phyloP scores from a whole-genome alignment of 2,329 filamentous ascomycete genomes.

The Sporothrix mexicana region DNA sequence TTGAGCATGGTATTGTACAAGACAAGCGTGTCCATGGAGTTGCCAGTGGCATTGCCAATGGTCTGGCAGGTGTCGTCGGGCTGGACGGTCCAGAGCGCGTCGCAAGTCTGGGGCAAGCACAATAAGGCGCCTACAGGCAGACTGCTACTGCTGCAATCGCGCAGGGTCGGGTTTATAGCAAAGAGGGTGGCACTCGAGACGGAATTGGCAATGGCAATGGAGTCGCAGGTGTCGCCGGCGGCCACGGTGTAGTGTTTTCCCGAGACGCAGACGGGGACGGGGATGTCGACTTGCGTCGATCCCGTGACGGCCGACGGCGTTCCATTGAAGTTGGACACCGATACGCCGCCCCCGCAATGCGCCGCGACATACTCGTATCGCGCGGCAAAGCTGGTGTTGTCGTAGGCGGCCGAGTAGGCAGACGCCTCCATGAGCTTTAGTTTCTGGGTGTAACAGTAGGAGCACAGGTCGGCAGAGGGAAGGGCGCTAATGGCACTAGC shows the following conservation, averaged over 20 bases:
- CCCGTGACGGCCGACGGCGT: neutral
- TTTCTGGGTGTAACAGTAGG: conserved; percentile 14
- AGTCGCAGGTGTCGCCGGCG: neutral
- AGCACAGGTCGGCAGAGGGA: conserved; percentile 6
- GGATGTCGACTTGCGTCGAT: neutral
- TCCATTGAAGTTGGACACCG: neutral
- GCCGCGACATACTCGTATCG: conserved; percentile 6
- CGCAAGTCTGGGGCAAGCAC: neutral
- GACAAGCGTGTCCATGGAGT: neutral
- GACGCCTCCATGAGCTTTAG: conserved; percentile 18
- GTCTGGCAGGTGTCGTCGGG: neutral
- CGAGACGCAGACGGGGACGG: neutral
- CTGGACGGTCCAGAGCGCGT: neutral
- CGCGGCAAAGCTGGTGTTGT: conserved; percentile 14
- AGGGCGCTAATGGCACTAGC: neutral
- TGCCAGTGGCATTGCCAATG: neutral
- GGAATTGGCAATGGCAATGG: neutral
- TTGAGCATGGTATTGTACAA: neutral
- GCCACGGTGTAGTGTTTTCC: neutral
- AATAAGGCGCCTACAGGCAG: neutral
- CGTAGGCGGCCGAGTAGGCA: conserved; percentile 15
- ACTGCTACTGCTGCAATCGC: neutral
- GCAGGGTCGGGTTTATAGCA: neutral
- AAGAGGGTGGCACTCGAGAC: neutral
- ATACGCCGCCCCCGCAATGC: neutral